Evolutionary conservation across 1,284 basidiomycete species (phyloP).

Genomic region (Trametes polyzona): DNA sequence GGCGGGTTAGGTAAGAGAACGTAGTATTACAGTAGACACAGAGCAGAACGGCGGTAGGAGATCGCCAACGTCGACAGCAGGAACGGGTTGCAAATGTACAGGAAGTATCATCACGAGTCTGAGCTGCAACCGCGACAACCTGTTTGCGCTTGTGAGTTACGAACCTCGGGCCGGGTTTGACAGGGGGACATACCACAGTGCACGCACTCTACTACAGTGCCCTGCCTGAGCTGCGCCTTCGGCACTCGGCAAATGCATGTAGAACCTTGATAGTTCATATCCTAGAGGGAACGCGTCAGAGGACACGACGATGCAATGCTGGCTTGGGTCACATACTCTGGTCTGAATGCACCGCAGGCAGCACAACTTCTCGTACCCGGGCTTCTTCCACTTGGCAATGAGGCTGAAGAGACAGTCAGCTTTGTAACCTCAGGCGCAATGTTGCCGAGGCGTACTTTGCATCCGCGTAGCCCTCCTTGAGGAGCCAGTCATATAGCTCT

Average conservation of each 20-base stretch:
- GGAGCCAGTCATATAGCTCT: slow-evolving; percentile 96
- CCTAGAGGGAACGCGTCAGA: slow-evolving; percentile 48
- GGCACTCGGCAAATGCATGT: slow-evolving; percentile 98
- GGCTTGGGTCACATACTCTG: slow-evolving; percentile 66
- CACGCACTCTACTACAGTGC: slow-evolving; percentile 95
- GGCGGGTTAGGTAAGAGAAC: too few relatives aligned
- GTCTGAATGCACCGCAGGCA: slow-evolving; percentile 98
- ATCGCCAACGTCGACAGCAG: neutral
- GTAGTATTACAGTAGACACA: too few relatives aligned
- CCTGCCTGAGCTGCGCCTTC: slow-evolving; percentile 88
- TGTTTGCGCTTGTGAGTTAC: too few relatives aligned
- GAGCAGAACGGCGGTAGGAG: too few relatives aligned
- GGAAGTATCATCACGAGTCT: slow-evolving; percentile 22
- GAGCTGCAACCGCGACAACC: slow-evolving; percentile 32
- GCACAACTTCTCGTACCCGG: slow-evolving; percentile 98
- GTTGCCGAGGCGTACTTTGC: slow-evolving; percentile 76
- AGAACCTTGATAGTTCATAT: slow-evolving; percentile 99
- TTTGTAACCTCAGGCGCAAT: neutral
- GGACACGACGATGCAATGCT: neutral
- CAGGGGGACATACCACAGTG: slow-evolving; percentile 85
- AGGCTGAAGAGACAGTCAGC: slow-evolving; percentile 57
- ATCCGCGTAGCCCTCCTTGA: slow-evolving; percentile 98
- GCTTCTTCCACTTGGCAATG: slow-evolving; percentile 99
- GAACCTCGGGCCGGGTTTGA: too few relatives aligned
- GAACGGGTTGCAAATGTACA: slow-evolving; percentile 2